phyloP scores from a whole-genome alignment of 768 basidiomycete genomes.

The Calocybe gangraenosa region DNA sequence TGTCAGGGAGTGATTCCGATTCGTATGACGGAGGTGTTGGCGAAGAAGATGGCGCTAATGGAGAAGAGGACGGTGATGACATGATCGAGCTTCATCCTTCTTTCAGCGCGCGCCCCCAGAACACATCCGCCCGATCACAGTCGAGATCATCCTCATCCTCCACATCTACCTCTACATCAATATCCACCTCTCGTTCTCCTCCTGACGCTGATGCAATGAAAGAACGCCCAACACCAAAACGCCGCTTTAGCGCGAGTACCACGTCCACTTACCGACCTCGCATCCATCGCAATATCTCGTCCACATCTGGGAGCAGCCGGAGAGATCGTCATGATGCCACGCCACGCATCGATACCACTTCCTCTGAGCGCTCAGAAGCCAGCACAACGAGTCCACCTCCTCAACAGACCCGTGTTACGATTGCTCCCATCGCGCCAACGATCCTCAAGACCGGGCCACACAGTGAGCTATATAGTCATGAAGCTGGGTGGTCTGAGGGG shows the following conservation, averaged over 20 bases:
- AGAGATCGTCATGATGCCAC: conserved; percentile 20
- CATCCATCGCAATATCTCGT: conserved; percentile 24
- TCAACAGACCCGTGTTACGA: conserved; percentile 32
- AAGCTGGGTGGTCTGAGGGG: conserved; percentile 39
- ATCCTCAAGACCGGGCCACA: conserved; percentile 75
- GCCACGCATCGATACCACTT: conserved; percentile 23
- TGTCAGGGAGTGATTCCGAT: conserved; percentile 37
- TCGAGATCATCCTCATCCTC: conserved; percentile 43
- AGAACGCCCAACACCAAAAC: conserved; percentile 15
- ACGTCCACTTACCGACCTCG: conserved; percentile 21
- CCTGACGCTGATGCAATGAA: conserved; percentile 21
- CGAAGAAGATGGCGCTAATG: conserved; percentile 26
- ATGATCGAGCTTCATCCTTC: conserved; percentile 59
- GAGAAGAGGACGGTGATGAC: conserved; percentile 37
- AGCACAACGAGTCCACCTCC: conserved; percentile 1
- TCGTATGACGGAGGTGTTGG: conserved; percentile 27
- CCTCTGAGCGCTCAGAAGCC: conserved; percentile 1
- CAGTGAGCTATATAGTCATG: conserved; percentile 36
- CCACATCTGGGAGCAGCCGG: conserved; percentile 26
- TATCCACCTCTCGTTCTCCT: conserved; percentile 19
- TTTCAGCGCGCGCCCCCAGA: conserved; percentile 5
- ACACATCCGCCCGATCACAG: conserved; percentile 33
- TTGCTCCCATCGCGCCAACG: conserved; percentile 58
- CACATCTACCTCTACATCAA: conserved; percentile 30
- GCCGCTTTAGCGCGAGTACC: conserved; percentile 18